Evolutionary conservation across 768 basidiomycete genomes (phyloP).

Genomic region (Austroboletus eburneus): DNA sequence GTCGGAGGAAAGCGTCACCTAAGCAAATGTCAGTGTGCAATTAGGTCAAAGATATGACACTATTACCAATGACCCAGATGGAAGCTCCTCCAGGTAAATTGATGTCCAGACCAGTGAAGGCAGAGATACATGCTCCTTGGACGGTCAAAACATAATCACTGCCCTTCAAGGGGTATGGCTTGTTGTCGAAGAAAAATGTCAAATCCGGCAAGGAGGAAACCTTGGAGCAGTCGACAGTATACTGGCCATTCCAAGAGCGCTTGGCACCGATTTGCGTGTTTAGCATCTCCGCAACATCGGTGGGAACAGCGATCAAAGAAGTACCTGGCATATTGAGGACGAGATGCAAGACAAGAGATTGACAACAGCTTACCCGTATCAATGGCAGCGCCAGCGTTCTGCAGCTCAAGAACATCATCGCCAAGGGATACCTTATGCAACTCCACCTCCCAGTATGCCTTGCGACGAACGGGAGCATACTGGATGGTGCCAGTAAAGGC

Average conservation of each 20-base stretch:
- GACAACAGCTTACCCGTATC: slow-evolving; percentile 59
- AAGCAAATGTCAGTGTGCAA: slow-evolving; percentile 4
- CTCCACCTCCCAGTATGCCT: slow-evolving; percentile 99
- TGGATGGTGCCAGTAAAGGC: slow-evolving; percentile 78
- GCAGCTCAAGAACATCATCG: slow-evolving; percentile 81
- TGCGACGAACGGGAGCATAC: slow-evolving; percentile 89
- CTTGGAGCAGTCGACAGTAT: slow-evolving; percentile 82
- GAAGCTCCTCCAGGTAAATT: slow-evolving; percentile 66
- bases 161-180: slow-evolving; percentile 73
- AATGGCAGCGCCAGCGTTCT: slow-evolving; percentile 91
- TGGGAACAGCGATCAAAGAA: slow-evolving; percentile 88
- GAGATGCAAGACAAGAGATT: background rate
- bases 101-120: slow-evolving; percentile 91
- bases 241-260: slow-evolving; percentile 96
- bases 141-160: slow-evolving; percentile 88
- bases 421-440: slow-evolving; percentile 85
- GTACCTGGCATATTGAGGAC: slow-evolving; percentile 52
- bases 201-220: slow-evolving; percentile 83
- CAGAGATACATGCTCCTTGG: slow-evolving; percentile 88
- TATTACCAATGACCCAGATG: slow-evolving; percentile 86
- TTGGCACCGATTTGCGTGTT: slow-evolving; percentile 93
- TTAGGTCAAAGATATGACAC: background rate
- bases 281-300: slow-evolving; percentile 96
- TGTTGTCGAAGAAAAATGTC: slow-evolving; percentile 77
- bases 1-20: slow-evolving; percentile 91